These are phyloP conservation scores for Gaeumannomyces sp. DNA, from an alignment of 2,329 filamentous ascomycete species.

Conservation along the genomic window DNA sequence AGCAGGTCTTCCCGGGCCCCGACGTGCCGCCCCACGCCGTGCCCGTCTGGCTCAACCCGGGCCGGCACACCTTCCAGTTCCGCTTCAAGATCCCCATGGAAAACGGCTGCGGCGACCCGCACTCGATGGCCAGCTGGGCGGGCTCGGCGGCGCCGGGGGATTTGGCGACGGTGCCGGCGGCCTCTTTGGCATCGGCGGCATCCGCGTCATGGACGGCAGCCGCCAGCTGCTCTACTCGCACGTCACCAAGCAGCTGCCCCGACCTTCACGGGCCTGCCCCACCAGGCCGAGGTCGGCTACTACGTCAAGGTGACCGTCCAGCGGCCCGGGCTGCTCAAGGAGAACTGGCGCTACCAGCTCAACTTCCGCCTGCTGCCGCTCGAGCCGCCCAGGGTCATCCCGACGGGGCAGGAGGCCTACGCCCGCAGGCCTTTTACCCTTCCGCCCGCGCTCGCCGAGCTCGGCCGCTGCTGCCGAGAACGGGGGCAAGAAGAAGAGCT, in stretches of 20 bases:
- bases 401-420: slow-evolving; percentile 71
- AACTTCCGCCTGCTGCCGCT: slow-evolving; percentile 88
- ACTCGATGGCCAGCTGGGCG: slow-evolving; percentile 48
- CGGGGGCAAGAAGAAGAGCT: slow-evolving; percentile 45
- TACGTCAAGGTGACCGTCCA: slow-evolving; percentile 94
- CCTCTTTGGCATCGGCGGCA: slow-evolving; percentile 42
- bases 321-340: slow-evolving; percentile 80
- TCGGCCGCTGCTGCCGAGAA: slow-evolving; percentile 19
- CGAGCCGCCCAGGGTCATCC: slow-evolving; percentile 70
- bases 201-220: slow-evolving; percentile 57
- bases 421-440: slow-evolving; percentile 65
- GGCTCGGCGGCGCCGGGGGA: slow-evolving; percentile 48
- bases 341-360: slow-evolving; percentile 67
- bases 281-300: slow-evolving; percentile 85
- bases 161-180: slow-evolving; percentile 34
- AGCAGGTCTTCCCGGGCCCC: slow-evolving; percentile 64
- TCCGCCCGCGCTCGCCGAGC: slow-evolving; percentile 35
- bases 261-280: slow-evolving; percentile 78
- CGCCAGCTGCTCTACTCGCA: slow-evolving; percentile 61
- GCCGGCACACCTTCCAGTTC: slow-evolving; percentile 72
- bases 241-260: slow-evolving; percentile 84
- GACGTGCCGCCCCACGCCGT: slow-evolving; percentile 33
- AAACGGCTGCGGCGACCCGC: slow-evolving; percentile 57
- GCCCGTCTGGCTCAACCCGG: slow-evolving; percentile 53
- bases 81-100: slow-evolving; percentile 73